These are phyloP conservation scores for Exobasidium cylindrosporum DNA, from an alignment of 1,284 basidiomycete species.

Conservation along the genomic window DNA sequence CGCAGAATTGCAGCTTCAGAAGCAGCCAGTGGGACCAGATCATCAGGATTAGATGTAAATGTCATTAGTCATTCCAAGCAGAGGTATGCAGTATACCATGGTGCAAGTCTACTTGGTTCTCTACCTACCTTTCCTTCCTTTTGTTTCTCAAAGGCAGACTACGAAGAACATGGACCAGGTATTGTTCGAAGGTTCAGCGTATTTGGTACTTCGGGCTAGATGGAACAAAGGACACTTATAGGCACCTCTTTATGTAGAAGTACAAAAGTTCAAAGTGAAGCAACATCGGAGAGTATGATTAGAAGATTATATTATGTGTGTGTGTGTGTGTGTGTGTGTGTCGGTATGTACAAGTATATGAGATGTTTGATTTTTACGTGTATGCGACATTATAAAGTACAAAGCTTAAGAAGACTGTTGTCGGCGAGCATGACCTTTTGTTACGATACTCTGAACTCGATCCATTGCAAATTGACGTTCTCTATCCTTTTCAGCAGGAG, in stretches of 20 bases:
- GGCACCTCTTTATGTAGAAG: no score
- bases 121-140: constrained; percentile 96
- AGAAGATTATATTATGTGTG: no score
- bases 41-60: constrained; percentile 58
- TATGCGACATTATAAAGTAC: no score
- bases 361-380: no score
- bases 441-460: constrained; percentile 7
- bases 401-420: neutral
- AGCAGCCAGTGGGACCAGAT: constrained; percentile 67
- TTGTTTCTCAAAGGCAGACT: constrained; percentile 94
- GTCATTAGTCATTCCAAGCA: constrained; percentile 98
- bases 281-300: no score
- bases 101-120: constrained; percentile 69
- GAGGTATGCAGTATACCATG: constrained; percentile 83
- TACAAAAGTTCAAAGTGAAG: no score
- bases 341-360: no score
- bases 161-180: constrained; percentile 93
- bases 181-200: constrained; percentile 63
- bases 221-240: no score
- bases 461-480: constrained; percentile 9
- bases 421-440: neutral
- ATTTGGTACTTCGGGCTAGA: constrained; percentile 19
- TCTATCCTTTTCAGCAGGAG: neutral
- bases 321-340: no score
- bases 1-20: constrained; percentile 78